Percentiles rank a stretch among this genome's conserved stretches.
phyloP scores from a whole-genome alignment of 495 filamentous ascomycete genomes.

The Aspergillus heteromorphus region DNA sequence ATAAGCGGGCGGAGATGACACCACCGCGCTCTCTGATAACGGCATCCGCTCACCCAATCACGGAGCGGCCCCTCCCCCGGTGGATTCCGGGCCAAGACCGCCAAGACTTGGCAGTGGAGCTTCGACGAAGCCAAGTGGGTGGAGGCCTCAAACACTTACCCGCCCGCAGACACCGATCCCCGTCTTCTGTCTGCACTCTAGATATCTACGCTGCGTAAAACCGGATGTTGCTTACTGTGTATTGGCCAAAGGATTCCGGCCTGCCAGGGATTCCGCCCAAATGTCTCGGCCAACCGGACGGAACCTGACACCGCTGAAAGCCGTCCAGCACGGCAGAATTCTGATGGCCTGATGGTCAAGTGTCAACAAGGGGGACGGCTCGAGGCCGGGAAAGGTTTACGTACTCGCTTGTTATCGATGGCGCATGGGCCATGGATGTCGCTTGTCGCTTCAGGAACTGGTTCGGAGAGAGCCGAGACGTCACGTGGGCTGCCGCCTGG shows the following conservation, averaged over 20 bases:
- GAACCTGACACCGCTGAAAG: too few species aligned
- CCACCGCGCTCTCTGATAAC: constrained; percentile 3
- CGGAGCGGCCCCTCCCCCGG: not conserved
- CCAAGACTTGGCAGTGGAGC: not conserved
- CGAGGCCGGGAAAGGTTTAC: not conserved
- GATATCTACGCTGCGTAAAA: too few species aligned
- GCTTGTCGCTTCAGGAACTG: too few species aligned
- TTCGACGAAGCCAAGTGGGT: not conserved
- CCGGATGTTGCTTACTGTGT: too few species aligned
- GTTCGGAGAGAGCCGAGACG: too few species aligned
- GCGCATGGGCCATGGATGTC: not conserved
- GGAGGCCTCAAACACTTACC: not conserved
- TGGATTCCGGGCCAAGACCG: not conserved
- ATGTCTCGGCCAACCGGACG: too few species aligned
- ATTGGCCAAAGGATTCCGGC: not conserved
- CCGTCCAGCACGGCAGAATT: too few species aligned
- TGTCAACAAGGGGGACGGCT: not conserved
- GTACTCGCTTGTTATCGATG: not conserved
- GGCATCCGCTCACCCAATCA: not conserved
- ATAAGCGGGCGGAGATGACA: constrained; percentile 2
- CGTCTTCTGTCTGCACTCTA: too few species aligned
- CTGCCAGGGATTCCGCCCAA: not conserved
- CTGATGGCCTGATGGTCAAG: not conserved
- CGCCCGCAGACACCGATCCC: not conserved
- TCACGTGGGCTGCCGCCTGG: too few species aligned